These are phyloP conservation scores for Yamadazyma dendronema DNA, from an alignment of 1,139 yeast genomes.

Conservation along the genomic window DNA sequence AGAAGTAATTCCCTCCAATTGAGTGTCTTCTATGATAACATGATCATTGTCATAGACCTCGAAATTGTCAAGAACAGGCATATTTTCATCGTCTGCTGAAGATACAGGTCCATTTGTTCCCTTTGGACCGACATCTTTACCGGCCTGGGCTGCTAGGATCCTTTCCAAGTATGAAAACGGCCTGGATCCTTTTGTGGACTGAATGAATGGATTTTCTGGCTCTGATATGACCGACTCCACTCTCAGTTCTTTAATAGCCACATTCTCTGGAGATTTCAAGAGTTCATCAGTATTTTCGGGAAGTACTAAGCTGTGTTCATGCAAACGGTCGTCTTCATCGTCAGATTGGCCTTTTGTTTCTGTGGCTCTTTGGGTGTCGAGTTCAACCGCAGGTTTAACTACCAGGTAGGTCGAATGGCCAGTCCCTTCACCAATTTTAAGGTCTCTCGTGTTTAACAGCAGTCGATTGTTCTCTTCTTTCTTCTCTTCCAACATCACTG, in stretches of 20 bases:
- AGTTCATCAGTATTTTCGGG: slow-evolving; percentile 9
- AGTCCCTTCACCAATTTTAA: slow-evolving; percentile 1
- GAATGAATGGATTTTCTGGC: not conserved
- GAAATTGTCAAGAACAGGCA: no score
- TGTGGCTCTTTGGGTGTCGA: not conserved
- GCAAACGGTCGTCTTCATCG: not conserved
- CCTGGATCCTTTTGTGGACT: not conserved
- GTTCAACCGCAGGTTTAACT: no score
- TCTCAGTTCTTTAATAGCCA: no score
- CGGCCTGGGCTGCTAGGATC: slow-evolving; percentile 23
- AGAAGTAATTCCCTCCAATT: no score
- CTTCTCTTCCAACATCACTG: slow-evolving; percentile 25
- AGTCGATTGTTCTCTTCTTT: slow-evolving; percentile 1
- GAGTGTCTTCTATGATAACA: no score
- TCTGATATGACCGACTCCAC: no score
- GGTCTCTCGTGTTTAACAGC: no score
- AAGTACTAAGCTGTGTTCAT: slow-evolving; percentile 8
- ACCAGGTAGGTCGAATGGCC: not conserved
- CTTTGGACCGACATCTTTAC: not conserved
- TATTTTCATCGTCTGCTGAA: no score
- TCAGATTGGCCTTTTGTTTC: not conserved
- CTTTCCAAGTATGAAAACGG: slow-evolving; percentile 29
- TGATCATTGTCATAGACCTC: no score
- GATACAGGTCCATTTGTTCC: no score
- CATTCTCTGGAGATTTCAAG: slow-evolving; percentile 8